Base-by-base conservation (phyloP, 2,329 filamentous ascomycete species). In the Microcyclospora pomicola region DNA sequence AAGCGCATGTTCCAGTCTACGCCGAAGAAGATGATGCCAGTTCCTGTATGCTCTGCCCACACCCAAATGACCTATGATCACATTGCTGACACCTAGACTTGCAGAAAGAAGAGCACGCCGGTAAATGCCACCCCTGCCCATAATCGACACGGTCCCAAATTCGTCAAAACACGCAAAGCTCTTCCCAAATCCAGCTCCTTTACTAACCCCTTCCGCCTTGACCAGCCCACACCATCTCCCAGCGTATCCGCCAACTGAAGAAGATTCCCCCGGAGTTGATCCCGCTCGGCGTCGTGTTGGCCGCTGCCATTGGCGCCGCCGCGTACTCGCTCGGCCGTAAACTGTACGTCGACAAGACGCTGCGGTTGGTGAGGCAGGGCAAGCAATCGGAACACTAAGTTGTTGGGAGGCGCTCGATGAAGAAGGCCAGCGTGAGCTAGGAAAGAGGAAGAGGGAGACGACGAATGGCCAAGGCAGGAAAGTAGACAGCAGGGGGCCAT, bases 181-280 rank as follows among this genome's bases (percentile, higher is more conserved):
- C 19, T 24, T 24, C n/a, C n/a, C 19, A 24, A 24, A 7, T 7
- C 19, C 19, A 24, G 19, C 19, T 24, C 19, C 19, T 24, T 24
- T 24, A 7, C 30, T 31, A 15, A 31, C 30, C 4, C 4, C 5
- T 5, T 31, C 12, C 19, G 19, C 7, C 19, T 24, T 24, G 19
- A 47, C 49, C 53, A 98, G 91, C 85, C 61, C 91, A 96, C 71
- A 95, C 88, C 56, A 77, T 96, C 65, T 94, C 88, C 50, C 91
- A 96, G 72, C 84, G 88, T 62, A 72, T 98, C 56, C 82, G 87
- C 62, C 80, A 77, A 61, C 72, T 95, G 59, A 87, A 82, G 74
- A 78, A 79, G 67, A 81, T 96, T 59, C 91, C 91, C 52, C 77
- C 85, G 52, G 91, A 98, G 73, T 73, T 98, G 74, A 77, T 87